Base-by-base conservation (phyloP, 2,329 filamentous ascomycete genomes). In the Hypoxylon sp. region DNA sequence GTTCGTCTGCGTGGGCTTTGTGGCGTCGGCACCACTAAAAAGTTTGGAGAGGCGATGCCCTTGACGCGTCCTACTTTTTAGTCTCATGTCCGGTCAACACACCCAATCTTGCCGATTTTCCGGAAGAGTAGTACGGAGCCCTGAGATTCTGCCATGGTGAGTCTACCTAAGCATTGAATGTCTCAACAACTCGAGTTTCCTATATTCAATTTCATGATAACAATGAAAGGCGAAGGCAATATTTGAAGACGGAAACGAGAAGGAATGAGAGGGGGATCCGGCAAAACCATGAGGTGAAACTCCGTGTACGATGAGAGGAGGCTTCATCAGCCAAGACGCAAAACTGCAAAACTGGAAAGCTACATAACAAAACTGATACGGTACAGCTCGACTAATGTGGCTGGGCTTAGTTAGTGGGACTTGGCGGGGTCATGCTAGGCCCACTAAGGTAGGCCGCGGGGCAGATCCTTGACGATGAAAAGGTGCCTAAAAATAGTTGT, bases 401-500 rank as follows among this genome's bases (percentile, higher is more conserved):
- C 65, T 71, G 53, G 65, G 44, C 6, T 19, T 17, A 4, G 19
- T 11, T 64, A 68, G 65, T 48, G 51, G 50, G n/a, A 8, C 65
- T 66, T 66, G 52, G 57, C 63, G 52, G 57, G 55, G 42, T n/a
- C n/a, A 51, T 47, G 39, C 57, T 63, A 66, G 29, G 33, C 50
- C 54, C 22, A 24, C 67, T 55, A 59, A 19, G 55, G 61, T 52
- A 66, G 54, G 66, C 39, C 39, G 54, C 63, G 59, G 65, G 61
- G 65, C 51, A 60, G 62, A 66, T 68, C 61, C 46, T 37, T 26
- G 35, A 62, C 37, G 3, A 47, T 31, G 29, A 6, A 55, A 39
- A 22, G 37, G 24, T n/a, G 33, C 62, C 66, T 71, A 66, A 69
- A 71, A 71, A 71, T 71, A 71, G n/a, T n/a, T n/a, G n/a, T n/a